Evolutionary conservation across 192 early-diverging fungal species (phyloP).

Genomic region (Powellomyces hirtus): DNA sequence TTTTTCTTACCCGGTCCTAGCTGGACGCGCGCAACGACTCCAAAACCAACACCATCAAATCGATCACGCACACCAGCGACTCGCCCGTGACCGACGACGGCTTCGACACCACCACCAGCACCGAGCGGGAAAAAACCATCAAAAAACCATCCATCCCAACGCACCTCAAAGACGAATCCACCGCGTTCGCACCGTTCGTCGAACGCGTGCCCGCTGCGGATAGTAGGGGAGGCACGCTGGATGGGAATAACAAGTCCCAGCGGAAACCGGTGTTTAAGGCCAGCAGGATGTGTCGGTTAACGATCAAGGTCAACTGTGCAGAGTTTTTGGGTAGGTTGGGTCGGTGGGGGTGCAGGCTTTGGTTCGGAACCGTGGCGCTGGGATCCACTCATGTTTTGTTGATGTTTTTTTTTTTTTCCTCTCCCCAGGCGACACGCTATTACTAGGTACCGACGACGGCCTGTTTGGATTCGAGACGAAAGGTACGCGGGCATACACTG

Average conservation of each 20-base stretch:
- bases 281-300: conserved; percentile 46
- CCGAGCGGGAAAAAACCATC: background rate
- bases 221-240: background rate
- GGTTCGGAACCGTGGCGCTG: background rate
- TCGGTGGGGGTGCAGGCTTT: background rate
- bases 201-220: conserved; percentile 3
- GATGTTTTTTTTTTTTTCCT: background rate
- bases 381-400: background rate
- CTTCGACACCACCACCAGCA: background rate
- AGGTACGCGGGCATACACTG: background rate
- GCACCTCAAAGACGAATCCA: conserved; percentile 21
- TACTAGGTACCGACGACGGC: conserved; percentile 59
- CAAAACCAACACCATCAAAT: conserved; percentile 3
- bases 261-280: conserved; percentile 42
- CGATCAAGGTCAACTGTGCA: conserved; percentile 50
- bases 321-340: conserved; percentile 47
- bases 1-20: too few species aligned
- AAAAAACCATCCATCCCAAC: background rate
- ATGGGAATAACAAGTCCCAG: background rate
- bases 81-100: background rate
- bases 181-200: conserved; percentile 14
- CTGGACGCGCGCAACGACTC: background rate
- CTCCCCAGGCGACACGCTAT: conserved; percentile 39
- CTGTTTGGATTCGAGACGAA: conserved; percentile 52
- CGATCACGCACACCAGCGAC: conserved; percentile 3